Evolutionary conservation across 805 yeast species (phyloP).

Genomic region (Myxozyma lipomycoides): DNA sequence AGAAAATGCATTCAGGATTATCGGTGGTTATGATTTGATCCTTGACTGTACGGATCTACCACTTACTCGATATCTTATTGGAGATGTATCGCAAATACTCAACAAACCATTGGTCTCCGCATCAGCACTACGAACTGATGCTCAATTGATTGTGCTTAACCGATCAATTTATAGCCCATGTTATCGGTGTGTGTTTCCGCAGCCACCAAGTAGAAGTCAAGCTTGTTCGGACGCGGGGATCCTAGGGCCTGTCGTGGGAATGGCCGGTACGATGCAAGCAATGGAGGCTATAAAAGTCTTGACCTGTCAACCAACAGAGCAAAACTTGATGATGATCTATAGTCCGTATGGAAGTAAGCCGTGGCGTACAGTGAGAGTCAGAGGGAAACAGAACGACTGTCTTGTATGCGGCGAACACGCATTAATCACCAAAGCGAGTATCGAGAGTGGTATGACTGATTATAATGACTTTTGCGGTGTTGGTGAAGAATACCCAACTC

Average conservation of each 20-base stretch:
- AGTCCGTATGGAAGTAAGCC: conserved; percentile 55
- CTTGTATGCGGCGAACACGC: conserved; percentile 58
- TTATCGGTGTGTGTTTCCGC: conserved; percentile 88
- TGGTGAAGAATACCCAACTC: conserved; percentile 43
- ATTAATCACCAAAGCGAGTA: conserved; percentile 45
- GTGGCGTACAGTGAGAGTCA: conserved; percentile 72
- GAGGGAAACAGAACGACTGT: conserved; percentile 61
- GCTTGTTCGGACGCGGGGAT: conserved; percentile 94
- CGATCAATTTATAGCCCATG: conserved; percentile 72
- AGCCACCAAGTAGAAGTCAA: conserved; percentile 79
- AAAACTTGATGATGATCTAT: conserved; percentile 60
- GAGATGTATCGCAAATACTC: conserved; percentile 65
- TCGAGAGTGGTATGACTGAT: conserved; percentile 50
- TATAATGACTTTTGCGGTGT: conserved; percentile 76
- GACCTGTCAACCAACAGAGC: conserved; percentile 50
- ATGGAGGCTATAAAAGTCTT: conserved; percentile 76
- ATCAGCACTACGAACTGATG: conserved; percentile 86
- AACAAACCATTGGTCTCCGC: conserved; percentile 72
- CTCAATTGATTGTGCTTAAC: conserved; percentile 78
- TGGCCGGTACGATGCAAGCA: conserved; percentile 86
- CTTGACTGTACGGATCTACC: conserved; percentile 96
- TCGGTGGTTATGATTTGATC: conserved; percentile 65
- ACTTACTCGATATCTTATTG: conserved; percentile 74
- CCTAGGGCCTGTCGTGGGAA: conserved; percentile 92
- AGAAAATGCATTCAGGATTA: conserved; percentile 59